phyloP scores from a whole-genome alignment of 441 rosid genomes.

The Aquilaria agallochum region DNA sequence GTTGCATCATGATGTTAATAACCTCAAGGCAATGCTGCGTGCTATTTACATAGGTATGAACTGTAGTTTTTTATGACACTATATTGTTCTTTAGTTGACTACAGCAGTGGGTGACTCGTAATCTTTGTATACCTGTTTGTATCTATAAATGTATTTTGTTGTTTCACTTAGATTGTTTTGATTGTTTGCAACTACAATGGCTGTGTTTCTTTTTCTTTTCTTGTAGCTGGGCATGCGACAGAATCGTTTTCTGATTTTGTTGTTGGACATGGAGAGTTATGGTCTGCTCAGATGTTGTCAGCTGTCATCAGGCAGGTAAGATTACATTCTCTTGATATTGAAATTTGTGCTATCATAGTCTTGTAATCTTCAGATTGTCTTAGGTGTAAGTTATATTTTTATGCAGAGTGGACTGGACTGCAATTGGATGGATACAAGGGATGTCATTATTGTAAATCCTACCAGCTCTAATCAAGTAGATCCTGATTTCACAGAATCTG shows the following conservation, averaged over 20 bases:
- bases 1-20: slow-evolving; percentile 67
- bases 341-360: background rate
- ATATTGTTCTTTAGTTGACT: background rate
- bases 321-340: slow-evolving; percentile 6
- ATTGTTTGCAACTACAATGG: no score
- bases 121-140: no score
- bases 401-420: slow-evolving; percentile 73
- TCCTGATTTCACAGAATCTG: slow-evolving; percentile 84
- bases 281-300: slow-evolving; percentile 96
- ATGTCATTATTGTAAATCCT: slow-evolving; percentile 84
- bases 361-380: slow-evolving; percentile 7
- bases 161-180: no score
- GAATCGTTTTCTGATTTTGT: slow-evolving; percentile 97
- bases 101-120: background rate
- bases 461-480: slow-evolving; percentile 85
- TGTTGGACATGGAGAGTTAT: slow-evolving; percentile 94
- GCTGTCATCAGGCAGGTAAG: slow-evolving; percentile 80
- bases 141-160: no score
- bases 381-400: slow-evolving; percentile 15
- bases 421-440: slow-evolving; percentile 97
- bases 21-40: slow-evolving; percentile 95
- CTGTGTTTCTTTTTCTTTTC: slow-evolving; percentile 1
- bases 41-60: slow-evolving; percentile 88
- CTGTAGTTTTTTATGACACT: background rate
- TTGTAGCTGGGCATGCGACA: slow-evolving; percentile 94